Evolutionary conservation across 345 rosid species (phyloP), one percentile per base, ranked within the genome.

Genomic region (Pistacia vera): DNA sequence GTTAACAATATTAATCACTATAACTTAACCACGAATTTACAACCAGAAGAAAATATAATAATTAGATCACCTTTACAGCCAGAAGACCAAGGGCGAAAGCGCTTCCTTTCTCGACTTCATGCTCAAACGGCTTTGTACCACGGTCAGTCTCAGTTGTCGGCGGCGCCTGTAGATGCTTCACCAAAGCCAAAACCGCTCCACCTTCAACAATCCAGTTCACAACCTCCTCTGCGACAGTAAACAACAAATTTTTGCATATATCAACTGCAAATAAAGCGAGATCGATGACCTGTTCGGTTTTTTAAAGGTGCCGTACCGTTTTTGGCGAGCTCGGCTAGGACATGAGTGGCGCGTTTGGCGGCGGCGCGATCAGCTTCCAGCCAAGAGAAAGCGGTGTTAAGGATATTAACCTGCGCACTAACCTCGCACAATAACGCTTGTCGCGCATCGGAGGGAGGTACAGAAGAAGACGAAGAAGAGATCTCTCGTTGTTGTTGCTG

Each of bases 51-150:
- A 52, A 33, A 75, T 52, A 59, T 41, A n/a, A 56, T 1, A 68
- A 56, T 54, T 54, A 67, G 70, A 65, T 30, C 44, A 90, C 99
- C 99, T 97, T 97, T 36, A 97, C 91, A 7, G 99, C 98, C 35
- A 97, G 98, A 74, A 94, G 92, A 35, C 99, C 99, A 54, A 97
- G 86, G 8, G 98, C 98, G 70, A 92, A 94, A 17, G 99, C 99
- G 77, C 99, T 90, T 81, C 95, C 97, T 84, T 97, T 97, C 92
- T 97, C 99, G 3, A 94, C 97, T 80, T 97, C 99, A 17, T 97
- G 99, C 82, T 97, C 97, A 61, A 83, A 94, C 71, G 97, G 98
- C 87, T 78, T 94, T 13, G 77, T 62, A 78, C 70, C 74, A 49
- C 73, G 58, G 28, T 84, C 97, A 56, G 76, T 87, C 60, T 90